A percentile compares a stretch with the other conserved stretches of the same genome.
These are phyloP conservation scores for Nakaseomyces glabratus DNA, from an alignment of 1,139 yeast species.

Conservation along the genomic window DNA sequence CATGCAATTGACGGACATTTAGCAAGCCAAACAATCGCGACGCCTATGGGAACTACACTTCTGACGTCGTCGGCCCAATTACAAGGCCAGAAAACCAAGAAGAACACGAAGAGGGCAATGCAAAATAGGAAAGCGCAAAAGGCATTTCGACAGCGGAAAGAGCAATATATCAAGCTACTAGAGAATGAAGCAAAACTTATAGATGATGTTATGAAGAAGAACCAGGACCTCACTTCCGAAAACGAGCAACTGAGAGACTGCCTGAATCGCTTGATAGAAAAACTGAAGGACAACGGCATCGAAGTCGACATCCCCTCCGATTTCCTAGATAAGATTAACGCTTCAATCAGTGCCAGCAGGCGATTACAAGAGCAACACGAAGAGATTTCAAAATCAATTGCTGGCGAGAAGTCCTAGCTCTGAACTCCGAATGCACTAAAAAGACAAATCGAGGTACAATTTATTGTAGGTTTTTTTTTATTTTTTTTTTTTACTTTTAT, in stretches of 20 bases:
- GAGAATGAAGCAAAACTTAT: slow-evolving; percentile 61
- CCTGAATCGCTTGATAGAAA: neutral
- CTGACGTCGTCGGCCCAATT: too few species aligned
- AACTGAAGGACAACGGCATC: slow-evolving; percentile 2
- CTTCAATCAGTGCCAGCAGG: slow-evolving; percentile 1
- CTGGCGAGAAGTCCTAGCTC: too few species aligned
- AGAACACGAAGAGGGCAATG: slow-evolving; percentile 72
- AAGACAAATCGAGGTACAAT: too few species aligned
- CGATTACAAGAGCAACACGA: slow-evolving; percentile 2
- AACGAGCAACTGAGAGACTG: slow-evolving; percentile 46
- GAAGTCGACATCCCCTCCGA: neutral
- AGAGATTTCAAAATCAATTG: neutral
- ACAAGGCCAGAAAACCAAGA: slow-evolving; percentile 16
- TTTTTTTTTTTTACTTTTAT: too few species aligned
- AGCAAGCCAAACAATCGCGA: too few species aligned
- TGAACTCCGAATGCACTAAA: too few species aligned
- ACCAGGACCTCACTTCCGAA: slow-evolving; percentile 57
- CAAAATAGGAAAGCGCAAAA: slow-evolving; percentile 85
- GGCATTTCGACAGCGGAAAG: slow-evolving; percentile 76
- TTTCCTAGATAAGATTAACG: slow-evolving; percentile 1
- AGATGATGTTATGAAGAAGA: slow-evolving; percentile 48
- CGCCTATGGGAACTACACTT: too few species aligned
- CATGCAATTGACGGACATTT: too few species aligned
- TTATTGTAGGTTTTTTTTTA: too few species aligned
- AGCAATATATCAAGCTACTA: slow-evolving; percentile 64